Base-by-base conservation (phyloP, 2,329 filamentous ascomycete species). In the Aspergillus transmontanensis region DNA sequence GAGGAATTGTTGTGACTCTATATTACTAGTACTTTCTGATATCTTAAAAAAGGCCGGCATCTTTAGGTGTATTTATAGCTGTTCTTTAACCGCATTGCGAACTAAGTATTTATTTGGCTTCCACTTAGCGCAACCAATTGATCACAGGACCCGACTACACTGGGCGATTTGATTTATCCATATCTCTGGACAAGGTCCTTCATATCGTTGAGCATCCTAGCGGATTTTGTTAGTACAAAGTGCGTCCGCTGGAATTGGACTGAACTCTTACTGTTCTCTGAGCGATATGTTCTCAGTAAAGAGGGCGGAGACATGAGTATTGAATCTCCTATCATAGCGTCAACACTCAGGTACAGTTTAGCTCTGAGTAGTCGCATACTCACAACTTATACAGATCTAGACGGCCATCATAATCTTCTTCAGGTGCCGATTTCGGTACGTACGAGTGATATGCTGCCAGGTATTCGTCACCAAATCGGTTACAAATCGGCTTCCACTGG, bases 221-320 rank as follows among this genome's bases (percentile, higher is more conserved):
- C 39, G 30, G 45, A 50, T n/a, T 63, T 45, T 43, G 19, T 61
- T 36, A 39, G 39, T 14, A 41, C 48, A 62, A 59, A 36, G 43
- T 61, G 36, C 30, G 7, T 2, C 53, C 59, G 28, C 12, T 46
- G 34, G 46, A 43, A 36, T 14, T 28, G 39, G 7, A 16, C 0
- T n/a, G 23, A 12, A 57, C 19, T 6, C 67, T 63, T 69, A 76
- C 74, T 75, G 70, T 56, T 71, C 69, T 64, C 75, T 66, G 36
- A 75, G 66, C 9, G 58, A 55, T 21, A 62, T 7, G 28, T 71
- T 71, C 19, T 75, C 65, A 2, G 59, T 51, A 59, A 77, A 76
- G 16, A 77, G 68, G 19, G 71, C 74, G 57, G 75, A 76, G 36
- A 77, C 73, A 58, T 76, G 75, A 5, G 74, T 74, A 50, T 77